These are phyloP conservation scores for Bocquillonia castaneifolia DNA, from an alignment of 441 rosid species.

Conservation along the genomic window DNA sequence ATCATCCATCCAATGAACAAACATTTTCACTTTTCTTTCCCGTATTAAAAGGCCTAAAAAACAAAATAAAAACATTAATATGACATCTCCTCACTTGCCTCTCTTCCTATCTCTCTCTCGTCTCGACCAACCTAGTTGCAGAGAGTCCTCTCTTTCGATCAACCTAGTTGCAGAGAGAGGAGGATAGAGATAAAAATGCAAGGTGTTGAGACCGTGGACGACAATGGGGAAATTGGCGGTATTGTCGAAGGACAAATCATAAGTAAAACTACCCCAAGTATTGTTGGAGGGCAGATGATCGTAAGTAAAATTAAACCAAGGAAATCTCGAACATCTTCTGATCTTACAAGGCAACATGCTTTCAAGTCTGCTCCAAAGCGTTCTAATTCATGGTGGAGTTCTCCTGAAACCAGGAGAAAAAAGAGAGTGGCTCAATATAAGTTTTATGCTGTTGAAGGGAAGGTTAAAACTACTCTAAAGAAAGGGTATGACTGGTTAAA, in stretches of 20 bases:
- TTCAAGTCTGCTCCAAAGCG: no score
- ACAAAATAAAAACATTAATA: no score
- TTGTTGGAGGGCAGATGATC: no score
- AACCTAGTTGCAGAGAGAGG: neutral
- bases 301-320: no score
- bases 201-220: neutral
- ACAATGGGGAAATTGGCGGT: neutral
- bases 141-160: no score
- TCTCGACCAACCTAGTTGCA: no score
- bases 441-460: constrained; percentile 49
- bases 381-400: constrained; percentile 46
- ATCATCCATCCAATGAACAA: no score
- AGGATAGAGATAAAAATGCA: neutral
- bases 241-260: neutral
- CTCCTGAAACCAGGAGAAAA: constrained; percentile 49
- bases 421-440: constrained; percentile 29
- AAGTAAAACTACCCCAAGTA: no score
- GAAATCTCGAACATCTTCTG: no score
- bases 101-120: neutral
- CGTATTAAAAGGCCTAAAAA: neutral
- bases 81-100: no score
- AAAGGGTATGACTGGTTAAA: constrained; percentile 56
- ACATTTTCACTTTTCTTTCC: neutral
- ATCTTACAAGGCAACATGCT: no score
- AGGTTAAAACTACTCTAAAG: constrained; percentile 39